Conservation (phyloP, 176 grass and related monocot species). For the Panicum miliaceum region DNA sequence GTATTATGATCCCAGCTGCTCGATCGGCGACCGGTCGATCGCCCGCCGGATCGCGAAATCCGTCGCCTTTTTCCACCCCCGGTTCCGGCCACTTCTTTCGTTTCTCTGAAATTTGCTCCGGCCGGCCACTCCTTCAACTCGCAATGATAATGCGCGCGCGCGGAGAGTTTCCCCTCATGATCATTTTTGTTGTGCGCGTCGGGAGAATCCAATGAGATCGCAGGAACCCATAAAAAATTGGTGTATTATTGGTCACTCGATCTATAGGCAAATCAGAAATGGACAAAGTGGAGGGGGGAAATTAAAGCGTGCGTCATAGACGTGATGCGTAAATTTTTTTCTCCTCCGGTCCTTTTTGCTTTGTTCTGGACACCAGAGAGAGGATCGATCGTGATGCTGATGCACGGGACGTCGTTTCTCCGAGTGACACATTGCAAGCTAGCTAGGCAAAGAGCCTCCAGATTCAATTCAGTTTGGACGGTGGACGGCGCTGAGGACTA, state of each 20-base stretch:
- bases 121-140: background rate
- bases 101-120: background rate
- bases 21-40: conserved; percentile 11
- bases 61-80: conserved; percentile 11
- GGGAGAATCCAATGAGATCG: conserved; percentile 37
- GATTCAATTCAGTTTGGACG: conserved; percentile 32
- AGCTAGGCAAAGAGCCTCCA: background rate
- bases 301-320: background rate
- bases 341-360: background rate
- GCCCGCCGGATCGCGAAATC: conserved; percentile 40
- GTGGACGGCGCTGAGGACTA: background rate
- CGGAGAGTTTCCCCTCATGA: background rate
- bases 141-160: conserved; percentile 6
- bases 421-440: background rate
- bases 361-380: background rate
- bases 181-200: conserved; percentile 15
- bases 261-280: conserved; percentile 42
- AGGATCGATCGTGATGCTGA: conserved; percentile 27
- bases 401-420: conserved; percentile 25
- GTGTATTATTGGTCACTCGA: conserved; percentile 49
- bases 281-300: conserved; percentile 8
- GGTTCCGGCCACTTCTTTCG: conserved; percentile 9
- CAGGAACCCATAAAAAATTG: conserved; percentile 45
- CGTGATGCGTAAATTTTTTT: background rate
- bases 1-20: conserved; percentile 7